These are phyloP conservation scores for Crassisporium funariophilum DNA, from an alignment of 768 basidiomycete species.

Conservation along the genomic window DNA sequence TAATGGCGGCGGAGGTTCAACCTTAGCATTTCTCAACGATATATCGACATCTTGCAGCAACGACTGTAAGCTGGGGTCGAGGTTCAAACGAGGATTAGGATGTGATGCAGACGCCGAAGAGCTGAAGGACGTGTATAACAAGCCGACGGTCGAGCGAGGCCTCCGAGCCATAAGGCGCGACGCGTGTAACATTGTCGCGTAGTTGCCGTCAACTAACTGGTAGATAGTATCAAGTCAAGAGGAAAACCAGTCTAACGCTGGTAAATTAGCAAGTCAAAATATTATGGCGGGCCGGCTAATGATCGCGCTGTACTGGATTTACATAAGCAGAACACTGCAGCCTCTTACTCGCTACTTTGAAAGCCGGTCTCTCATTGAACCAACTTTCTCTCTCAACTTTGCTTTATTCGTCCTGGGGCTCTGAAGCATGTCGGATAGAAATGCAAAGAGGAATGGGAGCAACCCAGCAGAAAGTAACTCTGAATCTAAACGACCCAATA, in stretches of 20 bases:
- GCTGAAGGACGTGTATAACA: slow-evolving; percentile 7
- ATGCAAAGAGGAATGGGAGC: slow-evolving; percentile 12
- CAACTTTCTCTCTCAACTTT: no score
- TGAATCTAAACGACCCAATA: slow-evolving; percentile 32
- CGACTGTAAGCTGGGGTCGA: slow-evolving; percentile 67
- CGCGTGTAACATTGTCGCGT: background rate
- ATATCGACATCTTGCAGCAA: slow-evolving; percentile 71
- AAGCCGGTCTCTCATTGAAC: no score
- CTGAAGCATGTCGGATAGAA: slow-evolving; percentile 7
- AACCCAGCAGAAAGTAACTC: background rate
- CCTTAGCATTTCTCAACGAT: slow-evolving; percentile 49
- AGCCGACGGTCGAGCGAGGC: no score
- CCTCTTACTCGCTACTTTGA: no score
- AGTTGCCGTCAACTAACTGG: no score
- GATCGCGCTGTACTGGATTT: no score
- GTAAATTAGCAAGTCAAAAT: no score
- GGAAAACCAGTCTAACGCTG: no score
- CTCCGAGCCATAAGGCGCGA: no score
- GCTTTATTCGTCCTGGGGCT: background rate
- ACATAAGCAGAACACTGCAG: background rate
- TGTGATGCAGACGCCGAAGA: slow-evolving; percentile 36
- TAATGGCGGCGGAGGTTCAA: slow-evolving; percentile 23
- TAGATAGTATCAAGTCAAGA: no score
- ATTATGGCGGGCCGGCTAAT: no score
- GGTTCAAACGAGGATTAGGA: slow-evolving; percentile 60